These are phyloP conservation scores for Zychaea mexicana DNA, from an alignment of 371 early-diverging fungal species.

Conservation along the genomic window DNA sequence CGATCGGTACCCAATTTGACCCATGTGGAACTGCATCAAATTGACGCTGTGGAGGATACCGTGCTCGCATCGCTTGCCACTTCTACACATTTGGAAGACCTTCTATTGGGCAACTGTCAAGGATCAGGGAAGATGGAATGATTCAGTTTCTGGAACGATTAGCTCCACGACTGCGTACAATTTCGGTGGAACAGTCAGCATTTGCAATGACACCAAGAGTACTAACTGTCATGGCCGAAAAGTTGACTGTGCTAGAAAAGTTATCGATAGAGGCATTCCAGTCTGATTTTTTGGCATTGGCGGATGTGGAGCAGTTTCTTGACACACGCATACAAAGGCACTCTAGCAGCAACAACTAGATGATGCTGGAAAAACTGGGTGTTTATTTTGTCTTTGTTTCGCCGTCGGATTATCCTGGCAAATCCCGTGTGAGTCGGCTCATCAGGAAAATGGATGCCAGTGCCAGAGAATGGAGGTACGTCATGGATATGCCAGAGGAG, in stretches of 20 bases:
- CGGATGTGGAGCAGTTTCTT: not conserved
- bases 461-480: not conserved
- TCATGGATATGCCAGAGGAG: not conserved
- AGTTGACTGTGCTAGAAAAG: not conserved
- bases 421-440: not conserved
- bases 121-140: not conserved
- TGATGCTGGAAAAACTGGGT: not conserved
- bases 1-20: not conserved
- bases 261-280: not conserved
- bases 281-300: not conserved
- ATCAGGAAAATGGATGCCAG: not conserved
- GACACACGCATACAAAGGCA: not conserved
- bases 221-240: not conserved
- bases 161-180: not conserved
- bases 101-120: not conserved
- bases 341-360: not conserved
- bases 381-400: not conserved
- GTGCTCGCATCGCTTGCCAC: not conserved
- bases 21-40: not conserved
- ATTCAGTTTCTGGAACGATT: not conserved
- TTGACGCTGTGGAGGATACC: not conserved
- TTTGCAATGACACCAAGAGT: not conserved
- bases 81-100: not conserved
- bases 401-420: not conserved
- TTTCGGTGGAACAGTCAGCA: not conserved